phyloP scores from a whole-genome alignment of 495 filamentous ascomycete species.

The Tetracladium setigerum region DNA sequence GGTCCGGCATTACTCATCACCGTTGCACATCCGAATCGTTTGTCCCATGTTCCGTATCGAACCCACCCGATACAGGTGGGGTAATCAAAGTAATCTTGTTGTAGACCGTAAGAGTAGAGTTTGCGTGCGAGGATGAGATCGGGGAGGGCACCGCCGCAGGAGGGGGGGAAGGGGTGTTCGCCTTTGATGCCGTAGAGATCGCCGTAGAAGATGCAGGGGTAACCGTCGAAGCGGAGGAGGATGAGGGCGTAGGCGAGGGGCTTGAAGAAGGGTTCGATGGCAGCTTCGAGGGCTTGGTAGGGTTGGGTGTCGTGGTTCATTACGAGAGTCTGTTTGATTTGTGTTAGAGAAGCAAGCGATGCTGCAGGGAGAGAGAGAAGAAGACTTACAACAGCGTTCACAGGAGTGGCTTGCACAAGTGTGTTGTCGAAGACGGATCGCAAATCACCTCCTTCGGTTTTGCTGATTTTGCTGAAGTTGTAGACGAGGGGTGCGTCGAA shows the following conservation, averaged over 20 bases:
- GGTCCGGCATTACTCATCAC: conserved; percentile 49
- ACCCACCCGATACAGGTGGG: conserved; percentile 65
- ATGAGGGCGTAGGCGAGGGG: conserved; percentile 55
- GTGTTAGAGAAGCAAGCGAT: background rate
- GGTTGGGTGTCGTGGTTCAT: conserved; percentile 55
- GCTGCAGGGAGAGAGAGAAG: conserved; percentile 1
- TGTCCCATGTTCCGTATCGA: conserved; percentile 48
- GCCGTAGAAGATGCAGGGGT: conserved; percentile 68
- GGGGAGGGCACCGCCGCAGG: conserved; percentile 52
- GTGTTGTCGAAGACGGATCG: conserved; percentile 53
- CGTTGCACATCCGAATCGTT: conserved; percentile 46
- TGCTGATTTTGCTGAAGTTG: conserved; percentile 51
- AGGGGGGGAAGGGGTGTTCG: conserved; percentile 43
- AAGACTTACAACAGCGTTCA: conserved; percentile 52
- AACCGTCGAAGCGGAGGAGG: conserved; percentile 55
- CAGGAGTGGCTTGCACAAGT: conserved; percentile 47
- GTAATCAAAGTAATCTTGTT: conserved; percentile 61
- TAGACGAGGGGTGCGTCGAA: conserved; percentile 64
- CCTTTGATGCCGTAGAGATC: conserved; percentile 64
- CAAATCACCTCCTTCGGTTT: conserved; percentile 46
- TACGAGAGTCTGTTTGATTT: conserved; percentile 32
- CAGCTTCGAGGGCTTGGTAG: conserved; percentile 48
- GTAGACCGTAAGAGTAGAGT: conserved; percentile 60
- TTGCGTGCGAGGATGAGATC: conserved; percentile 57
- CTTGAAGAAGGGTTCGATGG: conserved; percentile 48